A percentile compares a stretch with the other conserved stretches of the same genome.
Conservation (phyloP, 768 basidiomycete genomes). For the Russula sp. region DNA sequence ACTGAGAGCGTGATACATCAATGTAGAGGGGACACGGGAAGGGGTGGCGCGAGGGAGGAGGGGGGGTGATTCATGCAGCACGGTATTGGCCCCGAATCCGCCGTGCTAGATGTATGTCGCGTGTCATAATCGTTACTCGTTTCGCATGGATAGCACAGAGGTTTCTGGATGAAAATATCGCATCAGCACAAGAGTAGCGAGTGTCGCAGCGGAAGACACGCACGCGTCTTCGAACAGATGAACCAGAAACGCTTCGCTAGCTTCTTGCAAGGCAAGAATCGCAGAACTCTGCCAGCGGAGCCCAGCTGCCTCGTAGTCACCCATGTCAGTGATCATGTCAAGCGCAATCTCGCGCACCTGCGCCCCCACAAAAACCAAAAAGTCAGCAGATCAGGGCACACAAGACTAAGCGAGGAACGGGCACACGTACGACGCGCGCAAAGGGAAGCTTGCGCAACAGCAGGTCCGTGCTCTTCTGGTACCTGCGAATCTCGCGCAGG, state of each 20-base stretch:
- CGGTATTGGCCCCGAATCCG: slow-evolving; percentile 91
- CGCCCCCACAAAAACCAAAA: not conserved
- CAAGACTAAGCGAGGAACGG: slow-evolving; percentile 20
- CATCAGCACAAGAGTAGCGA: slow-evolving; percentile 4
- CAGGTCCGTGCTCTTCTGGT: slow-evolving; percentile 90
- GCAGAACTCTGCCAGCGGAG: slow-evolving; percentile 96
- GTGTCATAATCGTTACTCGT: slow-evolving; percentile 96
- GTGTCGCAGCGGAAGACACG: slow-evolving; percentile 36
- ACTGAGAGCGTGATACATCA: slow-evolving; percentile 8
- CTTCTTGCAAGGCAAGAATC: slow-evolving; percentile 90
- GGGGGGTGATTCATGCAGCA: slow-evolving; percentile 36
- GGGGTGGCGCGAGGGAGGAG: not conserved
- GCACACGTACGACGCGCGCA: slow-evolving; percentile 68
- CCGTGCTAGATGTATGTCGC: slow-evolving; percentile 93
- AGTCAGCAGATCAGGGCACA: not conserved
- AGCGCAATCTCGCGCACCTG: slow-evolving; percentile 94
- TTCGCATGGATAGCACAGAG: slow-evolving; percentile 97
- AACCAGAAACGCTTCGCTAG: slow-evolving; percentile 90
- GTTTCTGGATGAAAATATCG: slow-evolving; percentile 48
- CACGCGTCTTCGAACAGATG: slow-evolving; percentile 98
- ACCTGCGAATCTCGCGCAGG: slow-evolving; percentile 87
- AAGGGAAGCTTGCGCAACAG: slow-evolving; percentile 86
- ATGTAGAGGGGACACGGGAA: not conserved
- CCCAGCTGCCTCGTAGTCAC: slow-evolving; percentile 50
- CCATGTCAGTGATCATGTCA: slow-evolving; percentile 80